These are phyloP conservation scores for Suillus hirtellus DNA, from an alignment of 768 basidiomycete species.

Conservation along the genomic window DNA sequence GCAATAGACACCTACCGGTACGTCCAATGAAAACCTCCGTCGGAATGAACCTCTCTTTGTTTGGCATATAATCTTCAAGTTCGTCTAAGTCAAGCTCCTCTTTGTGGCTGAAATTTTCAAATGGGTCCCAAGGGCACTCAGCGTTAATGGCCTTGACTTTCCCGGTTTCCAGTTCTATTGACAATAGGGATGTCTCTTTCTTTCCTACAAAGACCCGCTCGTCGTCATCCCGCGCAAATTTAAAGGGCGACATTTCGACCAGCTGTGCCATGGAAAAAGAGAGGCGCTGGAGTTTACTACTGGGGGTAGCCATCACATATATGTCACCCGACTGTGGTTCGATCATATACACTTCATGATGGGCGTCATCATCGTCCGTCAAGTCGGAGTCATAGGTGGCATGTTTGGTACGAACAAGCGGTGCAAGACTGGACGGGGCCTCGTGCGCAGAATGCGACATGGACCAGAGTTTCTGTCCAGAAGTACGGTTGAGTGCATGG, in stretches of 20 bases:
- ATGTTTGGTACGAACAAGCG: conserved; percentile 75
- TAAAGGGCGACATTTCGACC: conserved; percentile 84
- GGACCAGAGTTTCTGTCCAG: conserved; percentile 85
- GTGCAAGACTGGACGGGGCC: conserved; percentile 58
- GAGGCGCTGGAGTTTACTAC: conserved; percentile 77
- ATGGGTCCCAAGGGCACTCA: conserved; percentile 77
- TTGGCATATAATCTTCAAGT: conserved; percentile 50
- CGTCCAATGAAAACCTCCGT: conserved; percentile 64
- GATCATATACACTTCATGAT: conserved; percentile 84
- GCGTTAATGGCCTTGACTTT: conserved; percentile 73
- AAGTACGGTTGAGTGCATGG: conserved; percentile 88
- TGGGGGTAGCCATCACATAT: conserved; percentile 75
- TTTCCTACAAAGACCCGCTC: conserved; percentile 82
- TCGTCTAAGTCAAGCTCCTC: conserved; percentile 57
- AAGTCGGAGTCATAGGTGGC: conserved; percentile 56
- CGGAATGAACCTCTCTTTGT: conserved; percentile 26
- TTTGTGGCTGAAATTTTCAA: conserved; percentile 49
- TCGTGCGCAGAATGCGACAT: conserved; percentile 62
- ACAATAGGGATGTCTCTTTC: conserved; percentile 82
- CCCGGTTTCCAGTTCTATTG: conserved; percentile 79
- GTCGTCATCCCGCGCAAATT: conserved; percentile 59
- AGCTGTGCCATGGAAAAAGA: conserved; percentile 91
- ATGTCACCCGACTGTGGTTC: conserved; percentile 95
- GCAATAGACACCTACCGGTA: conserved; percentile 47
- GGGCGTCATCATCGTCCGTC: conserved; percentile 49